These are phyloP conservation scores for Hydnum rufescens DNA, from an alignment of 768 basidiomycete genomes.

Conservation along the genomic window DNA sequence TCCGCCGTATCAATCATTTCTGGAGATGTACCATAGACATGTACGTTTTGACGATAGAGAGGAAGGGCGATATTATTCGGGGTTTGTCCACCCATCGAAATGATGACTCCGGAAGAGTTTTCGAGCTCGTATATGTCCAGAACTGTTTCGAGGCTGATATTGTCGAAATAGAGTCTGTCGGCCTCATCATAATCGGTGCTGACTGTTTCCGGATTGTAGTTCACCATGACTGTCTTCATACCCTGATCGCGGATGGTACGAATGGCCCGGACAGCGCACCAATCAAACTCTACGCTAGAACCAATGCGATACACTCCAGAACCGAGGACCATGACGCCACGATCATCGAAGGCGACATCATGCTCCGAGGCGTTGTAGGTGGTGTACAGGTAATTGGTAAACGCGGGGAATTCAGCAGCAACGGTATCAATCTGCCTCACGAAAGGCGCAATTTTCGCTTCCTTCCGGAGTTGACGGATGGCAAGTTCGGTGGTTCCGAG, in stretches of 20 bases:
- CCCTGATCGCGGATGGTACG: slow-evolving; percentile 90
- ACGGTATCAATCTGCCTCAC: slow-evolving; percentile 99
- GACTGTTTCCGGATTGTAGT: slow-evolving; percentile 99
- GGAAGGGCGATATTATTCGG: slow-evolving; percentile 97
- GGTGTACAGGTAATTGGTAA: slow-evolving; percentile 96
- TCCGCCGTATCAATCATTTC: slow-evolving; percentile 99
- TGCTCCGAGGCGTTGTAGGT: slow-evolving; percentile 96
- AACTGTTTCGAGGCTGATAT: slow-evolving; percentile 90
- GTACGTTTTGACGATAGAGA: slow-evolving; percentile 90
- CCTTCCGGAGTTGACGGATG: slow-evolving; percentile 74
- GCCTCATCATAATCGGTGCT: slow-evolving; percentile 99
- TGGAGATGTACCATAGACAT: slow-evolving; percentile 95
- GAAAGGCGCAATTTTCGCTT: slow-evolving; percentile 64
- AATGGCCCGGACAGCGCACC: slow-evolving; percentile 97
- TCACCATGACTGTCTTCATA: slow-evolving; percentile 93
- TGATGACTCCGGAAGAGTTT: slow-evolving; percentile 71
- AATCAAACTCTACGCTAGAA: slow-evolving; percentile 98
- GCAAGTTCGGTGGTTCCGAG: slow-evolving; percentile 85
- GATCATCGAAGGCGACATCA: slow-evolving; percentile 73
- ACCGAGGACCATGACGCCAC: slow-evolving; percentile 91
- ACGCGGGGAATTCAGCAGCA: slow-evolving; percentile 95
- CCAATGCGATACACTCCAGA: slow-evolving; percentile 98
- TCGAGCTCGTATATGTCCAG: slow-evolving; percentile 93
- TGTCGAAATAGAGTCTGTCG: slow-evolving; percentile 96
- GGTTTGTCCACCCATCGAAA: slow-evolving; percentile 97